Base-by-base conservation (phyloP, 805 yeast species). In the Helenozyma rhizophorensis region DNA sequence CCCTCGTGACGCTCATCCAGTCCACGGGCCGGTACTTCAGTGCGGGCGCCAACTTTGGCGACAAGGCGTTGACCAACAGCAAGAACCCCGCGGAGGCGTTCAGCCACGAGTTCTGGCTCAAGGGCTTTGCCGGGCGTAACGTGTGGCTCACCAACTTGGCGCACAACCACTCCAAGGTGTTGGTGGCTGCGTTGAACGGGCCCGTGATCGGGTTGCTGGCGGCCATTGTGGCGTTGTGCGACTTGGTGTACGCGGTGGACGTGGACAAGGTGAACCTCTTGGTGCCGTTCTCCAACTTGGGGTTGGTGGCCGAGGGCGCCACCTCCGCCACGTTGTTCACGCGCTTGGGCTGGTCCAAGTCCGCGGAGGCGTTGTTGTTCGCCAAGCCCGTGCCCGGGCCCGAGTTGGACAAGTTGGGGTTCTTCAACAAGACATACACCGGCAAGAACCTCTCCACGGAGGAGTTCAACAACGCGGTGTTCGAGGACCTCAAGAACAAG, bases 271-370 rank as follows among this genome's bases (percentile, higher is more conserved):
- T 78, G 39, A 78, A 60, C 50, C 51, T 86, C 41, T 71, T 80
- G 49, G 71, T 79, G 11, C 96, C 96, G 6, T 87, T 87, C 58
- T 77, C 88, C 27, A 82, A 80, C 51, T 70, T 87, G 45, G 94
- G 95, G 2, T 71, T 87, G 46, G 88, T 83, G 2, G 76, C 83
- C 39, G 96, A 87, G 57, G 95, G 95, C 35, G 84, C 80, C 4
- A 62, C 85, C 1, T 75, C 86, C 11, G 72, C 78, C 7, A 75
- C 90, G 4, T 66, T 87, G 33, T 77, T 83, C 15, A 54, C 67
- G 45, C 72, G 94, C 49, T 62, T 87, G 37, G 95, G 95, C 2
- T 65, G 78, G 62, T 76, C 85, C 40, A 72, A 68, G 42, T 78
- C 93, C 11, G 70, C 80, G 32, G 89, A 86, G 58, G 85, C 86